Percentiles rank a stretch among this genome's conserved stretches.
These are phyloP conservation scores for Cyclanthera cordifolia DNA, from an alignment of 306 rosid species.

Conservation along the genomic window DNA sequence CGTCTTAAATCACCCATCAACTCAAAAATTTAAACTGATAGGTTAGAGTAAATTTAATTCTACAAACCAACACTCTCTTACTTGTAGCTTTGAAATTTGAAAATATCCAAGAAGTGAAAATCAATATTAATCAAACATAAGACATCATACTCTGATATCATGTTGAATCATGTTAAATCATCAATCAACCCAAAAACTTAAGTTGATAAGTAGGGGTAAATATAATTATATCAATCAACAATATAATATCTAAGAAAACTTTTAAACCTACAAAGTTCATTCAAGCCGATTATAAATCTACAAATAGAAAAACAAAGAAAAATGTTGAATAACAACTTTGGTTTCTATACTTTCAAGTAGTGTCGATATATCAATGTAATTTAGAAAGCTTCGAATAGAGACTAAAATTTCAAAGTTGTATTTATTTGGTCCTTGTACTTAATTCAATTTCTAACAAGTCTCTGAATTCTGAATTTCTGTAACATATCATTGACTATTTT, in stretches of 20 bases:
- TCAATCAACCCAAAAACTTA: too few species aligned
- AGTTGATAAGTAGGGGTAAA: too few species aligned
- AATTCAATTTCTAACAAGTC: background rate
- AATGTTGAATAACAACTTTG: background rate
- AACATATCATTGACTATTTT: background rate
- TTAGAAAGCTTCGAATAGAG: background rate
- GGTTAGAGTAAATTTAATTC: too few species aligned
- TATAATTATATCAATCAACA: too few species aligned
- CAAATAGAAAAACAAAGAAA: background rate
- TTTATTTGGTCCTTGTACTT: background rate
- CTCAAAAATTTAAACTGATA: too few species aligned
- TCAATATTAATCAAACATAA: too few species aligned
- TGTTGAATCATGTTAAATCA: too few species aligned
- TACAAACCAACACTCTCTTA: too few species aligned
- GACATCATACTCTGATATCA: too few species aligned
- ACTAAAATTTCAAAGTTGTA: background rate
- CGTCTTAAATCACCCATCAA: too few species aligned
- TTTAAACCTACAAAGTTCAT: background rate
- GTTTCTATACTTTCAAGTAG: background rate
- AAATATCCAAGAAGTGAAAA: too few species aligned
- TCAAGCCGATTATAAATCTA: background rate
- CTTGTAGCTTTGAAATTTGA: too few species aligned
- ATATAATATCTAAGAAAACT: background rate
- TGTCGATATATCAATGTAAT: background rate
- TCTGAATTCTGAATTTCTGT: background rate